Percentiles rank a stretch among this genome's conserved stretches.
Conservation (phyloP, 768 basidiomycete species). For the Tylopilus subfusipes region DNA sequence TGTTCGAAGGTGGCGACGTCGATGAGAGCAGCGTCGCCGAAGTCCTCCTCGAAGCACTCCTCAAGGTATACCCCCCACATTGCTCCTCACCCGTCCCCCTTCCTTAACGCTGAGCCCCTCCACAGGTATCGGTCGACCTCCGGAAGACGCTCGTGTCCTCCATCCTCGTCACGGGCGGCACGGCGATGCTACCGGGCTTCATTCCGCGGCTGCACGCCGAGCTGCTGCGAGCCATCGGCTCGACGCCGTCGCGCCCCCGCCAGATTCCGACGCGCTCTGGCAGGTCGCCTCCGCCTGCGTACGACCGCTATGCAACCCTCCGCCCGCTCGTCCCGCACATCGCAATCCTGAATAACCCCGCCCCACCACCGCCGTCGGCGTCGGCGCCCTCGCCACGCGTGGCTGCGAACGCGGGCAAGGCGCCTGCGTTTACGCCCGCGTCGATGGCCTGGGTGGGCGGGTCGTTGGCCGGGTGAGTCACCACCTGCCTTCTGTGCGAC, state of each 20-base stretch:
- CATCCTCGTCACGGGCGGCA: conserved; percentile 86
- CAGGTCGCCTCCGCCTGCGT: conserved; percentile 43
- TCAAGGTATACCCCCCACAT: conserved; percentile 66
- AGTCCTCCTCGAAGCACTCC: conserved; percentile 69
- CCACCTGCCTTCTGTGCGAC: not conserved
- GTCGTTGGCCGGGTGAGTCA: conserved; percentile 79
- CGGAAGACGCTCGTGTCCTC: conserved; percentile 79
- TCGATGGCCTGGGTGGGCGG: conserved; percentile 91
- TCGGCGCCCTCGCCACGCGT: conserved; percentile 44
- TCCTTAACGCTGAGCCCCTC: not conserved
- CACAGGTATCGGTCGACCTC: conserved; percentile 84
- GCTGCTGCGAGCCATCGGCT: conserved; percentile 58
- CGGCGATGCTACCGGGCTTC: conserved; percentile 89
- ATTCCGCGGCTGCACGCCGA: conserved; percentile 83
- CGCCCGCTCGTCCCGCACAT: conserved; percentile 70
- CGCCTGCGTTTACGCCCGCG: conserved; percentile 82
- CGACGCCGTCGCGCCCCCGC: conserved; percentile 34
- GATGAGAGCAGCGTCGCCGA: conserved; percentile 86
- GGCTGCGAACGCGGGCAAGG: conserved; percentile 67
- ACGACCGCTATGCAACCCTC: conserved; percentile 73
- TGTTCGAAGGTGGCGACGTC: conserved; percentile 87
- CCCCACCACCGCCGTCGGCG: conserved; percentile 46
- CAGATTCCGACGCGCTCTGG: conserved; percentile 36
- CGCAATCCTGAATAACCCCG: conserved; percentile 82
- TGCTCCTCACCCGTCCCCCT: not conserved